phyloP scores from a whole-genome alignment of 768 basidiomycete genomes.

The Sistotremastrum niveocremeum region DNA sequence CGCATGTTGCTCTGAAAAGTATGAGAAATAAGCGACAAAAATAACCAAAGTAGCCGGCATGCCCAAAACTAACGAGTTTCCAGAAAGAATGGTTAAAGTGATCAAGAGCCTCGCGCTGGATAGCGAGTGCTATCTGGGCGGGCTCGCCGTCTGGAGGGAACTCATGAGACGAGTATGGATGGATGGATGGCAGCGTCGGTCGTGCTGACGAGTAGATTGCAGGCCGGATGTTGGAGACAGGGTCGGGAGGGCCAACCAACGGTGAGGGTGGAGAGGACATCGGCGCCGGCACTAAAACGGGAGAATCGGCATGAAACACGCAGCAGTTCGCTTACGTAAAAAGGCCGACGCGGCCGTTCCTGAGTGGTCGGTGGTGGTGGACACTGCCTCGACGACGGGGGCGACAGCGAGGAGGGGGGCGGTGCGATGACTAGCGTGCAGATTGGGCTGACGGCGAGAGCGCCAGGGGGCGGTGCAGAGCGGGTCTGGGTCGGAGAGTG shows the following conservation, averaged over 20 bases:
- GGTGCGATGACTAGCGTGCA: too few species aligned
- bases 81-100: constrained; percentile 69
- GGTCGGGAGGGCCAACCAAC: constrained; percentile 56
- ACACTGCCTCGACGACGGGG: too few species aligned
- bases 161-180: constrained; percentile 72
- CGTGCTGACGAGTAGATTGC: constrained; percentile 56
- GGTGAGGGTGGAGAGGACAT: too few species aligned
- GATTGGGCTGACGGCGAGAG: too few species aligned
- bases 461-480: too few species aligned
- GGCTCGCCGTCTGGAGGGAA: constrained; percentile 28
- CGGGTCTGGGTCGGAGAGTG: too few species aligned
- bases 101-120: constrained; percentile 60
- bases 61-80: constrained; percentile 40
- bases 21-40: constrained; percentile 2
- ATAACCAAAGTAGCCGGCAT: background rate
- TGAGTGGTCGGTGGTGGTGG: too few species aligned
- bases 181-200: constrained; percentile 21
- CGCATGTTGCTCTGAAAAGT: constrained; percentile 57
- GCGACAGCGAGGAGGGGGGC: too few species aligned
- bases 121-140: constrained; percentile 52
- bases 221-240: constrained; percentile 67
- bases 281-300: too few species aligned
- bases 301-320: too few species aligned
- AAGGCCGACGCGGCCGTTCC: too few species aligned
- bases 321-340: too few species aligned